Percentiles rank a stretch among this genome's conserved stretches.
phyloP scores from a whole-genome alignment of 768 basidiomycete species.

The Lanmaoa rubissima region DNA sequence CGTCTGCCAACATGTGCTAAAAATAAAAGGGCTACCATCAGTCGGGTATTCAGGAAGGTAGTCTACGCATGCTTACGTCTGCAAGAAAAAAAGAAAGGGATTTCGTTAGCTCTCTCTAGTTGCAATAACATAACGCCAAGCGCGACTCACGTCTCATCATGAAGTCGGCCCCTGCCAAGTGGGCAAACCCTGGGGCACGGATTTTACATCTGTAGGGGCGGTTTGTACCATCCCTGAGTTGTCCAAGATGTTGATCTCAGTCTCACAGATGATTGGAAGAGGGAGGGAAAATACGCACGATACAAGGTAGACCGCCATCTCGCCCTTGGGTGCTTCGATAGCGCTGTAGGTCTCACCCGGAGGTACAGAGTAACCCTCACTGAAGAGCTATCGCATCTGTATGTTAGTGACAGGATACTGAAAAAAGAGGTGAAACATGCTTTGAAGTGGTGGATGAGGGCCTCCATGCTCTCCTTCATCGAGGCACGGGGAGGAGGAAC shows the following conservation, averaged over 20 bases:
- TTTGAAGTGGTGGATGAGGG: slow-evolving; percentile 98
- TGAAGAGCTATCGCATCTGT: slow-evolving; percentile 64
- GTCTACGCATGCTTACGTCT: slow-evolving; percentile 36
- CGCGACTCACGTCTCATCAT: slow-evolving; percentile 86
- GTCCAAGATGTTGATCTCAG: not conserved
- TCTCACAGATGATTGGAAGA: not conserved
- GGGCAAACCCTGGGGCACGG: slow-evolving; percentile 94
- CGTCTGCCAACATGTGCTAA: slow-evolving; percentile 90
- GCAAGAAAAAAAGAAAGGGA: slow-evolving; percentile 12
- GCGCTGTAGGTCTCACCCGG: slow-evolving; percentile 95
- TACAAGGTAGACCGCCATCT: slow-evolving; percentile 98
- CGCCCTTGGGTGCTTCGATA: slow-evolving; percentile 98
- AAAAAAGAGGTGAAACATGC: slow-evolving; percentile 31
- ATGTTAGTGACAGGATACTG: not conserved
- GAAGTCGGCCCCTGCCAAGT: slow-evolving; percentile 94
- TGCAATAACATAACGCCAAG: not conserved
- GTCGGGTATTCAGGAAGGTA: not conserved
- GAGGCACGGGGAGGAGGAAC: slow-evolving; percentile 93
- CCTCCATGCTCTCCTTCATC: slow-evolving; percentile 99
- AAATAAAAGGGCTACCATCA: slow-evolving; percentile 31
- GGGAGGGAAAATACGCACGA: slow-evolving; percentile 52
- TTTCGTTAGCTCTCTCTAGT: not conserved
- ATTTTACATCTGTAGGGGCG: slow-evolving; percentile 97
- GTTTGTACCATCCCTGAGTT: slow-evolving; percentile 82
- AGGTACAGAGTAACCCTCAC: slow-evolving; percentile 95